These are phyloP conservation scores for Yarrowia porcina DNA, from an alignment of 805 yeast species.

Conservation along the genomic window DNA sequence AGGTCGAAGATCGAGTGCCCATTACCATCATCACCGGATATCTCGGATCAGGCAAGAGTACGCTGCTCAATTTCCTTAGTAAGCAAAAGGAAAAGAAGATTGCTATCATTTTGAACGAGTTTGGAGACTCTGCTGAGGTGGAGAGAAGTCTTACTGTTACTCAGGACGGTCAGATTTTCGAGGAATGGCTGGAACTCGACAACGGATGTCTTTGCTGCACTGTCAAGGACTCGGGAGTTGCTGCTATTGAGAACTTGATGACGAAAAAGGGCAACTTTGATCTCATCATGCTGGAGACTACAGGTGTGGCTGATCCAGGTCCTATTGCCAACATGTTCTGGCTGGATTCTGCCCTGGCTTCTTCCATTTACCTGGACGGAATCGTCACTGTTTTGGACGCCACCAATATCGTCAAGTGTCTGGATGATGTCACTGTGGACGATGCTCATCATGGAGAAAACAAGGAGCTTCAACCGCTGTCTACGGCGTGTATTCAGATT, in stretches of 20 bases:
- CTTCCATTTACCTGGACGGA: constrained; percentile 84
- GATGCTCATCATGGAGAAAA: constrained; percentile 41
- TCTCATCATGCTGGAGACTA: constrained; percentile 87
- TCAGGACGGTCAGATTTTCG: constrained; percentile 54
- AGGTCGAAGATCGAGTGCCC: constrained; percentile 57
- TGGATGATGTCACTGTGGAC: constrained; percentile 54
- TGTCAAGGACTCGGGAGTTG: constrained; percentile 90
- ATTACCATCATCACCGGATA: constrained; percentile 93
- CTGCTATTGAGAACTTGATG: constrained; percentile 86
- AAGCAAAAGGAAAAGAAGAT: constrained; percentile 60
- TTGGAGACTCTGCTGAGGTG: constrained; percentile 85
- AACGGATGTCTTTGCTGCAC: constrained; percentile 97
- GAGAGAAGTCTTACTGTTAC: constrained; percentile 79
- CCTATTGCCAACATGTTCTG: constrained; percentile 97
- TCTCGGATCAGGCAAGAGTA: constrained; percentile 87
- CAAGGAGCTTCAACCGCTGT: constrained; percentile 46
- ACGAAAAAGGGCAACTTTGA: constrained; percentile 73
- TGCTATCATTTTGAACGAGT: constrained; percentile 75
- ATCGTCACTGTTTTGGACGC: constrained; percentile 74
- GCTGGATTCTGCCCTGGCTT: constrained; percentile 85
- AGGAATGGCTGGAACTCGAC: constrained; percentile 95
- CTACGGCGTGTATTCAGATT: constrained; percentile 86
- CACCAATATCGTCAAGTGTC: constrained; percentile 46
- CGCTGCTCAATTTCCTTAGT: constrained; percentile 73
- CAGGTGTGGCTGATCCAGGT: constrained; percentile 96